phyloP scores from a whole-genome alignment of 768 basidiomycete species.

The Termitomyces sp. region DNA sequence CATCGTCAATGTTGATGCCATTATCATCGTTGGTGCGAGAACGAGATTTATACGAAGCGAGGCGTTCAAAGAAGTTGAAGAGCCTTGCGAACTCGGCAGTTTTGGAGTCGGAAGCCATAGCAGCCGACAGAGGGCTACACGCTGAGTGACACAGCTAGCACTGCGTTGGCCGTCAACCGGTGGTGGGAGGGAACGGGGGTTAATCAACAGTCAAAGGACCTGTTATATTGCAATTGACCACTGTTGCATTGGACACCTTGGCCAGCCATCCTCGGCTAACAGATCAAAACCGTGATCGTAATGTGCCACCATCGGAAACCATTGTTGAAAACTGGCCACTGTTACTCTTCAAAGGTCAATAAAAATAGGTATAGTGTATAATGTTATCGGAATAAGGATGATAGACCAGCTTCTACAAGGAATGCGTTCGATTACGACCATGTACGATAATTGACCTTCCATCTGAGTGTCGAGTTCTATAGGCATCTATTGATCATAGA shows the following conservation, averaged over 20 bases:
- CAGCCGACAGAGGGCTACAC: neutral
- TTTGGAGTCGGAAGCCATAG: slow-evolving; percentile 29
- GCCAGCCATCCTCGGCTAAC: neutral
- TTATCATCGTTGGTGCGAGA: slow-evolving; percentile 24
- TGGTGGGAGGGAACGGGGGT: neutral
- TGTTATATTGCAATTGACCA: no score
- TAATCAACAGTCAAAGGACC: neutral
- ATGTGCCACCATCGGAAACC: neutral
- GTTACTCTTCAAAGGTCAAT: no score
- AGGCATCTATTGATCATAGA: neutral
- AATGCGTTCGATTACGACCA: neutral
- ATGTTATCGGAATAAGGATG: neutral
- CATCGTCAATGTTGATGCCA: slow-evolving; percentile 20
- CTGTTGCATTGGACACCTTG: neutral
- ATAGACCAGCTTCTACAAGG: neutral
- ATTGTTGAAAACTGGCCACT: neutral
- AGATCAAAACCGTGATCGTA: neutral
- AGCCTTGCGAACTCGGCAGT: slow-evolving; percentile 52
- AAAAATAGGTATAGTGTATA: no score
- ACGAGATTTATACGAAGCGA: slow-evolving; percentile 41
- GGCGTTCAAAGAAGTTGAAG: slow-evolving; percentile 50
- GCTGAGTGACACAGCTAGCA: neutral
- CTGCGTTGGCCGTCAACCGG: neutral
- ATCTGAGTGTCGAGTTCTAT: no score
- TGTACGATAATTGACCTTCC: neutral